These are phyloP conservation scores for Vitis amurensis DNA, from an alignment of 164 flowering plant species.

Conservation along the genomic window DNA sequence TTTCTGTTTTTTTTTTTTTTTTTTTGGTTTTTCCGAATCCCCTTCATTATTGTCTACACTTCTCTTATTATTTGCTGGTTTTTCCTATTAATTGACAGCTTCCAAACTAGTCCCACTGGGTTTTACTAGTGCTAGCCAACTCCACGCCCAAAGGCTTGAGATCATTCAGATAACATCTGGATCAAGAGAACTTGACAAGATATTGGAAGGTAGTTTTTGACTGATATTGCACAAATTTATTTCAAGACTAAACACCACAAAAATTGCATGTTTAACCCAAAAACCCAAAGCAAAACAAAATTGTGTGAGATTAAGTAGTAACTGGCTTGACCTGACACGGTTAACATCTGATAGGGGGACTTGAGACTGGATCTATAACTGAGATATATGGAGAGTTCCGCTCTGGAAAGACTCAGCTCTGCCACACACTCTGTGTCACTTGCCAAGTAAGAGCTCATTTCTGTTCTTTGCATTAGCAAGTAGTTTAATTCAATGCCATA, in stretches of 20 bases:
- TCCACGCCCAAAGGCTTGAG: conserved; percentile 89
- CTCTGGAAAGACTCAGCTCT: conserved; percentile 92
- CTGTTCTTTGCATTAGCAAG: not conserved
- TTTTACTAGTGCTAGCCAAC: conserved; percentile 88
- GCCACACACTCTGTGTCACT: conserved; percentile 94
- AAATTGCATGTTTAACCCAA: not conserved
- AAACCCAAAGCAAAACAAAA: not conserved
- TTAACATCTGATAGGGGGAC: conserved; percentile 58
- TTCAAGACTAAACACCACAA: not conserved
- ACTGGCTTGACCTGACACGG: not conserved
- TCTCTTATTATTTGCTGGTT: not conserved
- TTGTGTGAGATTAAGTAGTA: not conserved
- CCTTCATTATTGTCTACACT: too few relatives aligned
- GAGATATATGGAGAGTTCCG: conserved; percentile 96
- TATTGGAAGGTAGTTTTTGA: conserved; percentile 66
- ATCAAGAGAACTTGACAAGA: conserved; percentile 87
- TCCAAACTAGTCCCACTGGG: conserved; percentile 91
- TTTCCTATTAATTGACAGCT: conserved; percentile 43
- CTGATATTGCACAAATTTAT: not conserved
- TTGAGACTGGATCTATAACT: conserved; percentile 94
- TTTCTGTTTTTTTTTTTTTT: not conserved
- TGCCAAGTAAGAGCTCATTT: conserved; percentile 68
- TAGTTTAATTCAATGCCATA: too few relatives aligned
- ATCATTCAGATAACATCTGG: conserved; percentile 93
- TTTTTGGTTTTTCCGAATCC: not conserved